phyloP scores from a whole-genome alignment of 2,329 filamentous ascomycete genomes.

The Ceratocystis harringtonii region DNA sequence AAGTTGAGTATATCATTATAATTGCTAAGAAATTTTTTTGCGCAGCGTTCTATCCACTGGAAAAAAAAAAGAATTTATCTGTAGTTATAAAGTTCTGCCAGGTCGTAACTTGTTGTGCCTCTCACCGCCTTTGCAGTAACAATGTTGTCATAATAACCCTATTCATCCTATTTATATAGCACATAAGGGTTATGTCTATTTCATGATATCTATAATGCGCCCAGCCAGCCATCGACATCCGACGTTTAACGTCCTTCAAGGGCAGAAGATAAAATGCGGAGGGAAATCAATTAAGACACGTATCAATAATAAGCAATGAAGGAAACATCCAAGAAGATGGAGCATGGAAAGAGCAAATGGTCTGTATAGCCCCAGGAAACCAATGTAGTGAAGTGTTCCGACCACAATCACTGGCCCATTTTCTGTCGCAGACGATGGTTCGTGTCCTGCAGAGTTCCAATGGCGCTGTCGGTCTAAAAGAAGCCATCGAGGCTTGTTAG shows the following conservation, averaged over 20 bases:
- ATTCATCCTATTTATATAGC: fast-evolving
- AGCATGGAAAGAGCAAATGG: background rate
- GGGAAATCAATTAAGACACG: slow-evolving; percentile 9
- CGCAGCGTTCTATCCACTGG: background rate
- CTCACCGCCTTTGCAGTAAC: background rate
- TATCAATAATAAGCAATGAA: slow-evolving; percentile 9
- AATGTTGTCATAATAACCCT: background rate
- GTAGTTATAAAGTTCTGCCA: background rate
- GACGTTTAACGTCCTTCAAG: background rate
- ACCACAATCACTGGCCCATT: slow-evolving; percentile 12
- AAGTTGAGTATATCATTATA: background rate
- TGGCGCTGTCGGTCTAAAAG: slow-evolving; percentile 57
- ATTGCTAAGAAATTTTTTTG: background rate
- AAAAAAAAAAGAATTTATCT: slow-evolving; percentile 2
- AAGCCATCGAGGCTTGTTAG: slow-evolving; percentile 18
- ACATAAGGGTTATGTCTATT: background rate
- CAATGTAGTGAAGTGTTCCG: background rate
- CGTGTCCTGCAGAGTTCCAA: slow-evolving; percentile 14
- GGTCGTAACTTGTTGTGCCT: background rate
- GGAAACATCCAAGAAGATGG: background rate
- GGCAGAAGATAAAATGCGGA: background rate
- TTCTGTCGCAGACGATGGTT: slow-evolving; percentile 17
- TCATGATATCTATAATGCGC: background rate
- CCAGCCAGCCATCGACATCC: background rate
- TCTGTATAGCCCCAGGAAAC: background rate